Base-by-base conservation (phyloP, 768 basidiomycete genomes). In the Trichaptum fuscoviolaceum region DNA sequence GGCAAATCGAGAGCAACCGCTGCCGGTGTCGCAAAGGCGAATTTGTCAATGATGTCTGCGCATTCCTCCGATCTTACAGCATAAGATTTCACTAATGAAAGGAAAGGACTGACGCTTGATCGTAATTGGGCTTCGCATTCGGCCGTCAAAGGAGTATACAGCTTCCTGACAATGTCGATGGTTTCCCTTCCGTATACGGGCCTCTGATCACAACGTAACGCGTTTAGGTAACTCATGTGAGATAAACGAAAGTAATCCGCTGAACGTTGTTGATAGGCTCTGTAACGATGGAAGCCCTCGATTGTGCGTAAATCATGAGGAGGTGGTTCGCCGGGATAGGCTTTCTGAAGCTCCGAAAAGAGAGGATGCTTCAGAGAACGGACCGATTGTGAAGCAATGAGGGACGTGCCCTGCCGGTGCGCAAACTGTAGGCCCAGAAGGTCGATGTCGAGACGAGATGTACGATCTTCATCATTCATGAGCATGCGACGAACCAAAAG, bases 1-100 rank as follows among this genome's bases (percentile, higher is more conserved):
- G 93, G 84, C 63, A 97, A 73, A 75, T 95, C 94, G 30, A 82
- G 78, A 15, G 91, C 90, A 18, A 95, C 88, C 0, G 84, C 93
- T 1, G 86, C 71, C 0, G 95, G 93, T 0, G 95, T 95, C 23
- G 85, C 86, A 70, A 93, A 93, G 0, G 90, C 87, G 72, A 96
- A 98, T 25, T 77, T 79, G 64, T 91, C 85, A 63, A 96, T 76
- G 23, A 84, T 68, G 23, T 75, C 74, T 1, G 80, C 77, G 77
- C 89, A 80, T 0, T 84, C 81, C 58, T 83, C 77, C 1, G 85
- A 84, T 15, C 95, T 86, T 17, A 80, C 74, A 8, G 77, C 76
- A 70, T 88, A 87, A 6, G 94, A 91, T 67, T 85, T 86, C 68
- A 96, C 80, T 27, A 84, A 77, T 20, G 73, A 74, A 59, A 87